Conservation (phyloP, 2,329 filamentous ascomycete species). For the Madurella mycetomatis region DNA sequence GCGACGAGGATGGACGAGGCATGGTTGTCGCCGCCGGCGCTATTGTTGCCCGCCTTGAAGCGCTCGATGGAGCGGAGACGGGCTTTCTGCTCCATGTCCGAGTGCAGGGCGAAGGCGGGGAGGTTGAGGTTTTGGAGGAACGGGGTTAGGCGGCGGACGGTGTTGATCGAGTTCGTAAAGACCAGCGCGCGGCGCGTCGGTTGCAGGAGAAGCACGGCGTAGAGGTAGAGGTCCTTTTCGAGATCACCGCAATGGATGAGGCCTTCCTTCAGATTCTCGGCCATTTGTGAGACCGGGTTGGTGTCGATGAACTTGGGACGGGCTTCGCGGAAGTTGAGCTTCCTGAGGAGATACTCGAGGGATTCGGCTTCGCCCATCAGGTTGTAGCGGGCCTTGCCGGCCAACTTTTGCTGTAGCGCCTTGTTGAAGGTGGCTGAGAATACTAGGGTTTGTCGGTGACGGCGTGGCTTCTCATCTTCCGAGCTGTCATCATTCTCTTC, state of each 20-base stretch:
- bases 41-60: conserved; percentile 63
- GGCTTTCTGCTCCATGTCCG: conserved; percentile 93
- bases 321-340: conserved; percentile 79
- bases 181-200: conserved; percentile 76
- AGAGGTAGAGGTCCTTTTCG: conserved; percentile 96
- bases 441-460: conserved; percentile 76
- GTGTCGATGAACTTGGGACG: conserved; percentile 90
- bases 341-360: conserved; percentile 88
- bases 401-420: conserved; percentile 82
- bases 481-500: conserved; percentile 47
- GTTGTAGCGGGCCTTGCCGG: conserved; percentile 66
- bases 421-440: conserved; percentile 97
- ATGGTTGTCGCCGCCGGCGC: conserved; percentile 29
- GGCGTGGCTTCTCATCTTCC: conserved; percentile 38
- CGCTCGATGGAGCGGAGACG: conserved; percentile 88
- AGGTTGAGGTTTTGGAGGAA: conserved; percentile 79
- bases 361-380: conserved; percentile 71
- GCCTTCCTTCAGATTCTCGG: conserved; percentile 77
- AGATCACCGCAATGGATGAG: conserved; percentile 87
- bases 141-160: conserved; percentile 79
- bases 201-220: conserved; percentile 79
- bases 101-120: conserved; percentile 75
- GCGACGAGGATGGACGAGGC: conserved; percentile 68
- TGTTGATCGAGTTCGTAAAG: conserved; percentile 94
- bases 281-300: conserved; percentile 87